Evolutionary conservation across 139 green algal genomes (phyloP).

Genomic region (Zygnema circumcarinatum): DNA sequence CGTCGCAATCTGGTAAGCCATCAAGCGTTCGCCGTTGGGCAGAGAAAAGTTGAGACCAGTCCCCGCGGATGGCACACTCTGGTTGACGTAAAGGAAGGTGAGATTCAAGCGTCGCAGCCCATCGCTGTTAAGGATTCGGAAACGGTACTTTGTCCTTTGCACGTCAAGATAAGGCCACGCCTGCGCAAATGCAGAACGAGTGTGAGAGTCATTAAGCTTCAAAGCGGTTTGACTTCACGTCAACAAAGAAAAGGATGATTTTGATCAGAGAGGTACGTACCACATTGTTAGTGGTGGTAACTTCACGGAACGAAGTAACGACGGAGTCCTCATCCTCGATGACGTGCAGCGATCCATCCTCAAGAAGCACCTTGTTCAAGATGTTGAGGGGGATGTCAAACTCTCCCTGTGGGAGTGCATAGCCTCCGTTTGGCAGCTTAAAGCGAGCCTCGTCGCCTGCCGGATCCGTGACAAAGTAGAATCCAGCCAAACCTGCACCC

Average conservation of each 20-base stretch:
- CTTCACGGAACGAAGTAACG: background rate
- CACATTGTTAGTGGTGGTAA: background rate
- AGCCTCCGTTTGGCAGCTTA: background rate
- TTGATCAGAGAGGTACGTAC: background rate
- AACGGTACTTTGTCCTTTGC: conserved; percentile 20
- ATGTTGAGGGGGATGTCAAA: background rate
- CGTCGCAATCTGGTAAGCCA: conserved; percentile 28
- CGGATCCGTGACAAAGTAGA: conserved; percentile 28
- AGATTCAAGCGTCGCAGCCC: background rate
- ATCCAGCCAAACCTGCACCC: conserved; percentile 9
- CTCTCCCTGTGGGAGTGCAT: background rate
- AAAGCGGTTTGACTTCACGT: background rate
- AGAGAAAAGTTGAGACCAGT: background rate
- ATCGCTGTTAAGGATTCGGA: conserved; percentile 9
- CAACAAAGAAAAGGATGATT: too few species aligned
- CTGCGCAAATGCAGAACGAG: background rate
- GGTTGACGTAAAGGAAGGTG: conserved; percentile 5
- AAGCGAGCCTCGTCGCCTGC: background rate
- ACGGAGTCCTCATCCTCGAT: background rate
- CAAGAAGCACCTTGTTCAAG: background rate
- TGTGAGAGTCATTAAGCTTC: background rate
- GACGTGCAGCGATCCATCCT: background rate
- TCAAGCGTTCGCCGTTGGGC: conserved; percentile 8
- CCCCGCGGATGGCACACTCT: background rate
- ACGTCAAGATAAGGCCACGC: conserved; percentile 38